Evolutionary conservation across 352 stramenopile species (phyloP), one percentile per base, ranked within the genome.

Genomic region (Phytophthora kernoviae): DNA sequence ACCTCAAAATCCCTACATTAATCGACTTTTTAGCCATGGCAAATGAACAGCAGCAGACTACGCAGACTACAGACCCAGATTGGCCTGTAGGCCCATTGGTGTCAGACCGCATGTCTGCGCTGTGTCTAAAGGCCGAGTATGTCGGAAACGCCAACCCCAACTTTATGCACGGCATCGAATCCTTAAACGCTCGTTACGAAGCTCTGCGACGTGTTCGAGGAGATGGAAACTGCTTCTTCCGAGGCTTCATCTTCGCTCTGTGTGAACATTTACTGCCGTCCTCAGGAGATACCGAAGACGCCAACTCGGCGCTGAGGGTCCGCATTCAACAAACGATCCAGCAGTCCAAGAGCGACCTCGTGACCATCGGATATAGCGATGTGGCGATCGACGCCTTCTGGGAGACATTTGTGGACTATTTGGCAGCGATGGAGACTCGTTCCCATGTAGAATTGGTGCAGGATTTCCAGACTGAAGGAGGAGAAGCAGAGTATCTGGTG

Each of bases 161-260:
- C 54, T 93, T 93, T 54, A 79, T 91, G 56, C 59, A 74, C 40
- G 82, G 82, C 48, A 90, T 93, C 54, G 75, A 87, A 3, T 72
- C 66, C 33, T 67, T 96, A 22, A 76, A 84, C 56, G 57, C 54
- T 39, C 73, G 70, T 21, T 97, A 97, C 73, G 71, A 75, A 41
- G 77, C 62, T 8, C 75, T 97, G 61, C 80, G 90, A 15, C 84
- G 84, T 36, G 88, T 97, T 47, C 85, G 90, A 11, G 87, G 90
- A 22, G 90, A 97, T 62, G 90, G 90, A 47, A 97, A 97, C 67
- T 97, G 90, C 66, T 97, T 97, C 70, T 97, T 96, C 67, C 86
- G 90, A 12, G 83, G 76, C 10, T 94, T 97, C 62, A 89, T 96
- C 52, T 97, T 97, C 59, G 82, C 83, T 20, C 71, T 96, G 37